phyloP scores from a whole-genome alignment of 2,329 filamentous ascomycete species.

The Ambrosiella beaveri region DNA sequence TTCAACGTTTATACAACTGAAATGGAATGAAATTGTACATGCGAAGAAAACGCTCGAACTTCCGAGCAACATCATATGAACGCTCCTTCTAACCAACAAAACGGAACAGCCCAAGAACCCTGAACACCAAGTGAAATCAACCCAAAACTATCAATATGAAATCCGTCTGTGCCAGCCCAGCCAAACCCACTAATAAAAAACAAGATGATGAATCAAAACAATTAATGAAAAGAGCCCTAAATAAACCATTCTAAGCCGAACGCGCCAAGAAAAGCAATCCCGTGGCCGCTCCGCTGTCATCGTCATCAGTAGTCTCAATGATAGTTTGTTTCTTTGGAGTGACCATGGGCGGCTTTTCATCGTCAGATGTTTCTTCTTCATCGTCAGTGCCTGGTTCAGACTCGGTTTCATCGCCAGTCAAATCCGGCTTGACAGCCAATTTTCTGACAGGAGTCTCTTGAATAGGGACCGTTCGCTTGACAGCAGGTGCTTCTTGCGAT shows the following conservation, averaged over 20 bases:
- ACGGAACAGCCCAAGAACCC: no score
- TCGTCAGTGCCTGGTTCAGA: conserved; percentile 17
- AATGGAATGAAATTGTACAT: no score
- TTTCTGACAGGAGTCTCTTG: background rate
- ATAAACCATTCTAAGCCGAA: background rate
- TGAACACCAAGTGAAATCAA: no score
- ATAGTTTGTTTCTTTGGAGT: conserved; percentile 4
- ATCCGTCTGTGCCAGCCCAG: background rate
- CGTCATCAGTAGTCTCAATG: conserved; percentile 21
- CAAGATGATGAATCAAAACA: background rate
- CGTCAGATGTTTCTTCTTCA: background rate
- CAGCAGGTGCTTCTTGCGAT: no score
- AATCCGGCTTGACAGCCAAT: background rate
- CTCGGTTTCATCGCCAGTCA: conserved; percentile 10
- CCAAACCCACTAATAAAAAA: background rate
- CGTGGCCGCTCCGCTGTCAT: conserved; percentile 22
- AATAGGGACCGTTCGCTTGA: background rate
- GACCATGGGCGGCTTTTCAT: background rate
- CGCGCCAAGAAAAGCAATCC: conserved; percentile 19
- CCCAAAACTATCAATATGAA: no score
- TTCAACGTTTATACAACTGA: no score
- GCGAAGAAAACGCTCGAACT: no score
- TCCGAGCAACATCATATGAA: no score
- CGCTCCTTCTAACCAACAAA: no score
- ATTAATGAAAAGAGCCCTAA: background rate